phyloP scores from a whole-genome alignment of 2,329 filamentous ascomycete species.

The Alternaria incomplexa region DNA sequence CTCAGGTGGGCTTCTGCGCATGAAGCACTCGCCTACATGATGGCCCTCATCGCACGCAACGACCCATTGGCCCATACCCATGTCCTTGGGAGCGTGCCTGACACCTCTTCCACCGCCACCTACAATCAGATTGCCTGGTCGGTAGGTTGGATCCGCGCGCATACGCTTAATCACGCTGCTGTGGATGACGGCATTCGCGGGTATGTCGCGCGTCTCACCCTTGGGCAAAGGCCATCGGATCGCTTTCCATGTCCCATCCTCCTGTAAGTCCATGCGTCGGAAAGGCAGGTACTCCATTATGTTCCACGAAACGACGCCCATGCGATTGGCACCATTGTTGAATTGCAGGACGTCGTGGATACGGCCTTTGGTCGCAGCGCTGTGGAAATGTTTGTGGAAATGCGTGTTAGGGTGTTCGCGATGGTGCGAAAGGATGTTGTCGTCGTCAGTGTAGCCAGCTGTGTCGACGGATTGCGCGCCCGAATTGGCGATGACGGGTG shows the following conservation, averaged over 20 bases:
- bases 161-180: slow-evolving; percentile 76
- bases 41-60: slow-evolving; percentile 69
- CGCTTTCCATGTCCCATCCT: slow-evolving; percentile 77
- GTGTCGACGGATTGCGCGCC: slow-evolving; percentile 1
- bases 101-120: slow-evolving; percentile 78
- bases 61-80: slow-evolving; percentile 77
- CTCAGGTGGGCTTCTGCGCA: slow-evolving; percentile 45
- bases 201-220: slow-evolving; percentile 79
- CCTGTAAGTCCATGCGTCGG: slow-evolving; percentile 76
- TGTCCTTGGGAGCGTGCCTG: slow-evolving; percentile 63
- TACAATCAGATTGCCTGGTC: slow-evolving; percentile 80
- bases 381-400: slow-evolving; percentile 66
- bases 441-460: slow-evolving; percentile 17
- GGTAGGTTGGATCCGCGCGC: slow-evolving; percentile 66
- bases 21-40: slow-evolving; percentile 71
- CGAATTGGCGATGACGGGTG: not conserved
- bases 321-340: slow-evolving; percentile 61
- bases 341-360: slow-evolving; percentile 77
- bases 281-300: slow-evolving; percentile 84
- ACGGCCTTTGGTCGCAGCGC: slow-evolving; percentile 58
- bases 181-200: slow-evolving; percentile 72
- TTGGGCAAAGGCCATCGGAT: slow-evolving; percentile 81
- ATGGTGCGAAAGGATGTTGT: slow-evolving; percentile 23
- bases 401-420: slow-evolving; percentile 26
- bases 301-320: slow-evolving; percentile 72